These are phyloP conservation scores for Podospora comata DNA, from an alignment of 495 filamentous ascomycete genomes.

Conservation along the genomic window DNA sequence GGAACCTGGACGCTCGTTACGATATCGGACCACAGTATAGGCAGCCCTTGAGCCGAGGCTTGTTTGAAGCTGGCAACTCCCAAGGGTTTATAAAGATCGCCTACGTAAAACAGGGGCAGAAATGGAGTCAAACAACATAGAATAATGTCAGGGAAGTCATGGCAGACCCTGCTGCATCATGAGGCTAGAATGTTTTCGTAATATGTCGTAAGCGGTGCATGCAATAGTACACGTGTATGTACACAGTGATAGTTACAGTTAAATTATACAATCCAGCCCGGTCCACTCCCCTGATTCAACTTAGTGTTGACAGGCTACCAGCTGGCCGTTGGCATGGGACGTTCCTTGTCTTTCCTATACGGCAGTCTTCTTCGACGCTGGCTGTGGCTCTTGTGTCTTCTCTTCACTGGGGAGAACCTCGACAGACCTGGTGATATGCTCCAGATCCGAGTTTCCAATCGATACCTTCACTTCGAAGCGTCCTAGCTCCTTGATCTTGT, in stretches of 20 bases:
- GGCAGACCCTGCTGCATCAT: background rate
- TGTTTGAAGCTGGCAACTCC: background rate
- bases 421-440: constrained; percentile 34
- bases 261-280: background rate
- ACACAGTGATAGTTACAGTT: constrained; percentile 2
- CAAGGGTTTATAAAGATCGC: background rate
- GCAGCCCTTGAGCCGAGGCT: background rate
- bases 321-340: background rate
- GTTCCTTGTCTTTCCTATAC: background rate
- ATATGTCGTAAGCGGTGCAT: background rate
- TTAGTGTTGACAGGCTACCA: background rate
- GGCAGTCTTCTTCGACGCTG: background rate
- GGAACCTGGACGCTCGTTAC: constrained; percentile 48
- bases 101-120: background rate
- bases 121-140: background rate
- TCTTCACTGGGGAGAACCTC: constrained; percentile 33
- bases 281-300: background rate
- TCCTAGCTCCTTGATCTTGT: constrained; percentile 42
- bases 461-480: constrained; percentile 38
- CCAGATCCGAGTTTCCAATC: constrained; percentile 15
- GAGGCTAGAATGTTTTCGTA: background rate
- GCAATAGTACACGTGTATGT: background rate
- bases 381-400: background rate
- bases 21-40: constrained; percentile 29
- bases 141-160: background rate